Evolutionary conservation across 192 early-diverging fungal species (phyloP), one percentile per base, ranked within the genome.

Genomic region (Podila verticillata): DNA sequence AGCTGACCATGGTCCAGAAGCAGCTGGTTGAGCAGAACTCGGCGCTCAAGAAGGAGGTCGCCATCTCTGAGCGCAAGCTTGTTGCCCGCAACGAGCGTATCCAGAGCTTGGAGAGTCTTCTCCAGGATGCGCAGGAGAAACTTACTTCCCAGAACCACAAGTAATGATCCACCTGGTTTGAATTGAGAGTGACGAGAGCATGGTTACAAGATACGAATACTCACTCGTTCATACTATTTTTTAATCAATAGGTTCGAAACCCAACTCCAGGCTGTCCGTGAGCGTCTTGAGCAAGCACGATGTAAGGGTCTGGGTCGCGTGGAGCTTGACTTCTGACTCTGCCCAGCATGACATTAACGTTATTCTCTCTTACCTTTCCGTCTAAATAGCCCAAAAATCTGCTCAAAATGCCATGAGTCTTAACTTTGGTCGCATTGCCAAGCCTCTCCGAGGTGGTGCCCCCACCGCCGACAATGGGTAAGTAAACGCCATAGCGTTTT

Each of bases 11-110:
- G 69, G 96, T 99, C 48, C 98, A 99, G 79, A 97, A 96, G 88
- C 93, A 93, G 84, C 90, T 99, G 51, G 96, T 99, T 8, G 95
- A 96, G 79, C 96, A 98, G 82, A 99, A 99, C 87, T 89, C 95
- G 3, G 92, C 91, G 13, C 86, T 99, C 54, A 99, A 99, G 90
- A 99, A 98, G 87, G 94, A 98, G 77, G 85, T 93, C 4, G 90
- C 93, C 34, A 85, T 97, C 44, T 87, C 92, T 34, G 97, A 99
- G 48, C 93, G 97, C 68, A 98, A 98, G 89, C 84, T 99, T 57
- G 84, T 83, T 63, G 94, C 95, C 2, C 90, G 97, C 39, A 98
- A 96, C 70, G 97, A 99, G 83, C 94, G 97, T 66, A 98, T 99
- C 57, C 87, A 91, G 65, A 96, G 91, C 56, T 85, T 99, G 70